Evolutionary conservation across 1,139 yeast genomes (phyloP).

Genomic region (Taphrina betulina): DNA sequence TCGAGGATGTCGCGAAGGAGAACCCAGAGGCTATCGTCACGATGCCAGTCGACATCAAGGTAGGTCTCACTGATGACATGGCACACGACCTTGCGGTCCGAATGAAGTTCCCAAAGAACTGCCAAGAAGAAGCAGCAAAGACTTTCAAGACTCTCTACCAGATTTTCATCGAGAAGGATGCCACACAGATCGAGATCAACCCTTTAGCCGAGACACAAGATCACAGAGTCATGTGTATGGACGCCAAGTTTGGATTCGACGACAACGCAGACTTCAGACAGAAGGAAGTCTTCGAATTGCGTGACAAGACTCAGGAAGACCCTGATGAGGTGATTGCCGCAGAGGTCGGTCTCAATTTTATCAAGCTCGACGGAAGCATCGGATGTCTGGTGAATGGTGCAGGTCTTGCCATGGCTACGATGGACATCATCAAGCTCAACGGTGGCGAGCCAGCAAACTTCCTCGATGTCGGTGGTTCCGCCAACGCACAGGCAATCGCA

Average conservation of each 20-base stretch:
- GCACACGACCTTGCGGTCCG: slow-evolving; percentile 75
- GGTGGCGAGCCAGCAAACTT: slow-evolving; percentile 99
- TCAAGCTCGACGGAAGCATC: slow-evolving; percentile 96
- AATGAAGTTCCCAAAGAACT: slow-evolving; percentile 76
- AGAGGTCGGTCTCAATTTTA: slow-evolving; percentile 86
- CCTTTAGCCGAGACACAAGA: slow-evolving; percentile 93
- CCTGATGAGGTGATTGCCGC: slow-evolving; percentile 95
- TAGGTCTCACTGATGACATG: slow-evolving; percentile 75
- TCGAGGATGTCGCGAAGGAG: slow-evolving; percentile 94
- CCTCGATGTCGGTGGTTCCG: slow-evolving; percentile 99
- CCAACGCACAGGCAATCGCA: slow-evolving; percentile 97
- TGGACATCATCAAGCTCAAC: slow-evolving; percentile 97
- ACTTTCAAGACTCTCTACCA: slow-evolving; percentile 82
- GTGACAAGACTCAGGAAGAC: slow-evolving; percentile 97
- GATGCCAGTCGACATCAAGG: slow-evolving; percentile 71
- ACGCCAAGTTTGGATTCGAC: slow-evolving; percentile 97
- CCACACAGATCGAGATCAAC: slow-evolving; percentile 97
- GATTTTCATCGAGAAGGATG: slow-evolving; percentile 85
- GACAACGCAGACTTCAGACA: slow-evolving; percentile 96
- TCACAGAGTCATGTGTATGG: slow-evolving; percentile 94
- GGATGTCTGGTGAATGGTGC: slow-evolving; percentile 98
- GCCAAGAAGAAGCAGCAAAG: slow-evolving; percentile 82
- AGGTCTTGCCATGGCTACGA: slow-evolving; percentile 99
- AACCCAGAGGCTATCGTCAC: slow-evolving; percentile 92
- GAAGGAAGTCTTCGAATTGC: slow-evolving; percentile 90